phyloP scores from a whole-genome alignment of 2,329 filamentous ascomycete genomes.

The Sclerotinia sclerotiorum region DNA sequence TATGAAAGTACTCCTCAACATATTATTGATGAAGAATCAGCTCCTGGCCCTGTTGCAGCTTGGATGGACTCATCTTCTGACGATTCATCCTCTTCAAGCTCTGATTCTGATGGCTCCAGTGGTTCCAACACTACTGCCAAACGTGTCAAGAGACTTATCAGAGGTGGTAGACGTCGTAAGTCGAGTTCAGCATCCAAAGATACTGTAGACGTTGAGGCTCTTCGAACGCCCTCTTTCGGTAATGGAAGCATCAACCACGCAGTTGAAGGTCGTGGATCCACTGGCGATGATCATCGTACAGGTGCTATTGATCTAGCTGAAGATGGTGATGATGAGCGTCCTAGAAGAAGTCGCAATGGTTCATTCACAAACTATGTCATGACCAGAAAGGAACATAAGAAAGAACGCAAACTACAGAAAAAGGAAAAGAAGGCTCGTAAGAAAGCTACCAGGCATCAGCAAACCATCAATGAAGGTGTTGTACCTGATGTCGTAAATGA shows the following conservation, averaged over 20 bases:
- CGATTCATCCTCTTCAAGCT: slow-evolving; percentile 59
- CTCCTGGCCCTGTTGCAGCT: slow-evolving; percentile 78
- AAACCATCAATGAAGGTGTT: slow-evolving; percentile 32
- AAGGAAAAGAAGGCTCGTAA: slow-evolving; percentile 36
- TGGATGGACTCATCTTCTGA: slow-evolving; percentile 69
- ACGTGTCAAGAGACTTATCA: slow-evolving; percentile 73
- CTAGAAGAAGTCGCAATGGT: slow-evolving; percentile 33
- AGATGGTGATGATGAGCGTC: slow-evolving; percentile 52
- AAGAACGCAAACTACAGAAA: slow-evolving; percentile 44
- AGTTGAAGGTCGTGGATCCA: slow-evolving; percentile 30
- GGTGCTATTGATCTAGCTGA: slow-evolving; percentile 51
- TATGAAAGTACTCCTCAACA: slow-evolving; percentile 91
- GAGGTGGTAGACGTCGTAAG: slow-evolving; percentile 63
- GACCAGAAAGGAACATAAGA: slow-evolving; percentile 42
- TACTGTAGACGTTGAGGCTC: slow-evolving; percentile 42
- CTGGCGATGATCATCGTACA: slow-evolving; percentile 35
- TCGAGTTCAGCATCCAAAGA: slow-evolving; percentile 72
- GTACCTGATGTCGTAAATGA: slow-evolving; percentile 25
- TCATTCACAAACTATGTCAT: slow-evolving; percentile 32
- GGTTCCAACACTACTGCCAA: slow-evolving; percentile 72
- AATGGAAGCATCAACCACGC: slow-evolving; percentile 35
- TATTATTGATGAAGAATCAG: slow-evolving; percentile 87
- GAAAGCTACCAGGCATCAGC: slow-evolving; percentile 29
- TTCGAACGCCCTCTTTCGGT: slow-evolving; percentile 46
- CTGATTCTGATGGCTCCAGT: slow-evolving; percentile 67